phyloP scores from a whole-genome alignment of 2,329 filamentous ascomycete species.

The Aureobasidium sp. region DNA sequence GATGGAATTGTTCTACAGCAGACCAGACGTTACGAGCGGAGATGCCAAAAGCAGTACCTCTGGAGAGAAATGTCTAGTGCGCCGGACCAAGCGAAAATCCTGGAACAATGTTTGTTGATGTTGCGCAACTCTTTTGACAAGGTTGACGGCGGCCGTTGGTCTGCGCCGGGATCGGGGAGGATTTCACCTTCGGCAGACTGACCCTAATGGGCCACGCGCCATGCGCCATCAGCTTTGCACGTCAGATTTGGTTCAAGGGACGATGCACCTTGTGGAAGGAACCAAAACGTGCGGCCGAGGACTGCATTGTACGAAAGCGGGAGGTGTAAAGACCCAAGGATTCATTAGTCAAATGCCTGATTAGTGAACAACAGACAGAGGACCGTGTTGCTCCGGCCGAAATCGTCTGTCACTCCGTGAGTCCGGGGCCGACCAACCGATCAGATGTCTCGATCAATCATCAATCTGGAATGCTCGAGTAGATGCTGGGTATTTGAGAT shows the following conservation, averaged over 20 bases:
- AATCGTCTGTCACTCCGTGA: not conserved
- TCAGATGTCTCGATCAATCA: not conserved
- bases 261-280: not conserved
- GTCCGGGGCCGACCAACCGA: not conserved
- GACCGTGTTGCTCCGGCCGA: not conserved
- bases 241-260: not conserved
- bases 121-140: not conserved
- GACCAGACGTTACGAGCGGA: not conserved
- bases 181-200: not conserved
- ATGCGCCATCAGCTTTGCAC: not conserved
- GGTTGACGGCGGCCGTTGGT: slow-evolving; percentile 7
- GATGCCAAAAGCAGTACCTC: not conserved
- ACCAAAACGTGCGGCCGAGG: not conserved
- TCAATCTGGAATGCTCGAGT: not conserved
- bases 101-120: not conserved
- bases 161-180: not conserved
- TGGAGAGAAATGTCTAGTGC: not conserved
- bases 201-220: not conserved
- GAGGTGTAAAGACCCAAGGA: not conserved
- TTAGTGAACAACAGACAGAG: not conserved
- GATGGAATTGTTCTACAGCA: not conserved
- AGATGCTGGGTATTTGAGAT: not conserved
- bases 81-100: not conserved
- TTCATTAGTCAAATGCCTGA: not conserved
- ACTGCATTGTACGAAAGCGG: slow-evolving; percentile 5